Evolutionary conservation across 1,139 yeast genomes (phyloP).

Genomic region (Saccharomyces uvarum): DNA sequence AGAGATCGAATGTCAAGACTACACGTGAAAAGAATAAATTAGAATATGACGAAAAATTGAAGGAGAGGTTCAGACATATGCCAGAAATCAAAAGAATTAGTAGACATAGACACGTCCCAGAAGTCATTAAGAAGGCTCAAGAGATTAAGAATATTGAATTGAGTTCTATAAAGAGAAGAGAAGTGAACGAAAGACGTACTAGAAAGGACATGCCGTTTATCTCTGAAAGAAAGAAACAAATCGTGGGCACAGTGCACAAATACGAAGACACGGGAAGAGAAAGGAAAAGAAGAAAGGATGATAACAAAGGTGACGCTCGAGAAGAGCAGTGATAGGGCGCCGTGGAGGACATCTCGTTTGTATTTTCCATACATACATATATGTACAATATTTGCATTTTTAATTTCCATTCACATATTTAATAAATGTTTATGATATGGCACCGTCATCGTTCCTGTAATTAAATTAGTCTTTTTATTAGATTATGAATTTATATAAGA

Average conservation of each 20-base stretch:
- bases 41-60: constrained; percentile 85
- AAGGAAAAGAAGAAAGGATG: constrained; percentile 9
- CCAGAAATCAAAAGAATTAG: constrained; percentile 89
- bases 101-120: constrained; percentile 87
- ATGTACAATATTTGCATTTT: constrained; percentile 1
- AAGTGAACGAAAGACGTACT: constrained; percentile 73
- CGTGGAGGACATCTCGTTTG: background rate
- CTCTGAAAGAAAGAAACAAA: constrained; percentile 77
- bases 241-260: constrained; percentile 71
- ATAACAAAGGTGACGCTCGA: constrained; percentile 1
- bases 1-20: constrained; percentile 72
- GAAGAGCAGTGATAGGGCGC: background rate
- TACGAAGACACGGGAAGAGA: constrained; percentile 20
- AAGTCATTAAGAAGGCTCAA: constrained; percentile 75
- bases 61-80: constrained; percentile 90
- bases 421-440: background rate
- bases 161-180: constrained; percentile 67
- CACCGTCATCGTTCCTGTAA: background rate
- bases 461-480: background rate
- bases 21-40: constrained; percentile 73
- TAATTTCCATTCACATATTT: background rate
- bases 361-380: background rate
- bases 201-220: constrained; percentile 55
- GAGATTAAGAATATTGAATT: constrained; percentile 76
- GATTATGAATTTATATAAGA: background rate